A percentile compares a stretch with the other conserved stretches of the same genome.
Conservation (phyloP, 805 yeast genomes). For the Candida hispaniensis region DNA sequence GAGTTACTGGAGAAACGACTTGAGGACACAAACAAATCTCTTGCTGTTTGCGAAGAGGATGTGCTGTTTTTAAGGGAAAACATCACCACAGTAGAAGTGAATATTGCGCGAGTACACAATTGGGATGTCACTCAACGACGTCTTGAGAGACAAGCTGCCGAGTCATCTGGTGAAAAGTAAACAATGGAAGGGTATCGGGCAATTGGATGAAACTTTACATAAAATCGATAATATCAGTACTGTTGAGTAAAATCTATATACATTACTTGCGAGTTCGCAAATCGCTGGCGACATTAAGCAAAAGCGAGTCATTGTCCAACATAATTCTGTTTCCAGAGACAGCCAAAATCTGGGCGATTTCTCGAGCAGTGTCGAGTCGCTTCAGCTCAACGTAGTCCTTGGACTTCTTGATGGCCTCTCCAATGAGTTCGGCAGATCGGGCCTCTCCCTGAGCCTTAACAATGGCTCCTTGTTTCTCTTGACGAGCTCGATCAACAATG, state of each 20-base stretch:
- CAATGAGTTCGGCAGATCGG: conserved; percentile 91
- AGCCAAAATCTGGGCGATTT: conserved; percentile 78
- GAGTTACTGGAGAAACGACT: conserved; percentile 55
- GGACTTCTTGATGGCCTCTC: conserved; percentile 96
- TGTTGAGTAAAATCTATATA: neutral
- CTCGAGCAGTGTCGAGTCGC: conserved; percentile 94
- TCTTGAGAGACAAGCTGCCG: conserved; percentile 18
- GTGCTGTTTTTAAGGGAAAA: conserved; percentile 75
- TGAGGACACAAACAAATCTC: conserved; percentile 47
- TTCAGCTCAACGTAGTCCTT: conserved; percentile 93
- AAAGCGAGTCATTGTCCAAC: conserved; percentile 82
- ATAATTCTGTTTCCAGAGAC: conserved; percentile 84
- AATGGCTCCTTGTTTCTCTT: conserved; percentile 93
- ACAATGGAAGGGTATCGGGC: too few relatives aligned
- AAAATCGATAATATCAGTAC: conserved; percentile 1
- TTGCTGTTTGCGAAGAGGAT: conserved; percentile 63
- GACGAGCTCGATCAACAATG: conserved; percentile 91
- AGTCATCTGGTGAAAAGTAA: too few relatives aligned
- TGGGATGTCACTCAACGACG: conserved; percentile 32
- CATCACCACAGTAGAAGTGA: conserved; percentile 96
- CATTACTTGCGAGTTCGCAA: conserved; percentile 35
- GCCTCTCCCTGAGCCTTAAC: conserved; percentile 99
- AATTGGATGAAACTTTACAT: too few relatives aligned
- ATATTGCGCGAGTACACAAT: conserved; percentile 62
- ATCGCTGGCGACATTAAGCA: conserved; percentile 81